Evolutionary conservation across 176 grass and related monocot genomes (phyloP), one percentile per base, ranked within the genome.

Genomic region (Eragrostis nindensis): DNA sequence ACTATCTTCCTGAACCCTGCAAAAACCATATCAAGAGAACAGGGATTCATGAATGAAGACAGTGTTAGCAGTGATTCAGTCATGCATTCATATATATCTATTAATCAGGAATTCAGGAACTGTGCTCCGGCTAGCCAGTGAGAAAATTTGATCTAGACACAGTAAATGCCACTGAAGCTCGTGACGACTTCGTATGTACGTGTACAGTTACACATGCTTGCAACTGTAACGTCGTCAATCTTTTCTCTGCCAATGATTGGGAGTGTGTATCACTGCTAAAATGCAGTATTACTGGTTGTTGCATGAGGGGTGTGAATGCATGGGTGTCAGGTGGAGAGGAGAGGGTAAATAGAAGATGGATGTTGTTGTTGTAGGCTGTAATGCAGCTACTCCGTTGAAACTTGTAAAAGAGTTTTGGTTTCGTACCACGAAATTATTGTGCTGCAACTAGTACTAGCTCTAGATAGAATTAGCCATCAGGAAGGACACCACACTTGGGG

Each of bases 1-100:
- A 90, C 87, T 77, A 92, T 90, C 87, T 96, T 96, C 71, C 82
- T 96, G 64, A 96, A 41, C 93, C 93, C 93, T 96, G 85, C 17
- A 80, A 30, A 32, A 36, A 3, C 13, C 25, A 57, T 3, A 13
- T 7, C 27, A 57, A 57, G 6, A 17, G 1, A 66, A 25, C 7
- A 62, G 41, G 2, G 38, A 62, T 85, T 22, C 70, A 64, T 65
- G n/a, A 25, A 19, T 65, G 40, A 41, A 2, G 21, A 39, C 8
- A 24, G 62, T 18, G 36, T 40, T 50, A 12, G 22, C 56, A 44
- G 42, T 52, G 22, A 36, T 65, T 38, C 62, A 38, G 29, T 73
- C 29, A 41, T 55, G 19, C 25, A 64, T 41, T 18, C 12, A 41
- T 73, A 39, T n/a, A n/a, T n/a, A n/a, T n/a, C n/a, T n/a, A n/a